Base-by-base conservation (phyloP, 2,329 filamentous ascomycete species). In the Aureobasidium melanogenum region DNA sequence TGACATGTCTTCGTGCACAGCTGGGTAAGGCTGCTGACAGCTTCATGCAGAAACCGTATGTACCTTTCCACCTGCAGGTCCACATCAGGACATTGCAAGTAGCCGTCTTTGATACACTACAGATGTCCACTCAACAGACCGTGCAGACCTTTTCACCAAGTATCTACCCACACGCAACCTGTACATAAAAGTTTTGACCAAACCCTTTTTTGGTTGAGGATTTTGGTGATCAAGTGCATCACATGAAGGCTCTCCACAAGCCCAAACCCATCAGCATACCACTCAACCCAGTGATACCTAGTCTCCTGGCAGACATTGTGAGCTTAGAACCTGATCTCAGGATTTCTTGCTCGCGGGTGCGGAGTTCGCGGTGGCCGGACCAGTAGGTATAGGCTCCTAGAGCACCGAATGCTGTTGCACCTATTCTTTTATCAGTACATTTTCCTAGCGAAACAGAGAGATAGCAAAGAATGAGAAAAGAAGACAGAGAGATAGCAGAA, bases 341-440 rank as follows among this genome's bases (percentile, higher is more conserved):
- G 55, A 79, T 78, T 50, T 71, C 70, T 5, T 67, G 66, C 67
- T 78, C 71, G 30, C 75, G 72, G 41, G 75, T 67, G 12, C 68
- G 69, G 26, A 80, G 70, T 59, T 80, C 77, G 17, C 71, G 68
- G 67, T 76, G 76, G 5, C 77, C 77, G 2, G 76, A 77, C 38
- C 74, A 66, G 67, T 78, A 79, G 6, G 73, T 76, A 69, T 77
- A 79, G 26, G 73, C 70, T 60, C 78, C 78, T 51, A 80, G 74
- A 34, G 76, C 76, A 41, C 76, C 69, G 67, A 80, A 80, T 0
- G 72, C 77, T 47, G 70, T 72, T 51, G 70, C 75, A 50, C 77
- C 77, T 79, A 62, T 3, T 36, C n/a, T 24, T 15, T 9, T 32
- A 12, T 19, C 19, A 19, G n/a, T 12, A 32, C 14, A 15, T 3